A percentile compares a stretch with the other conserved stretches of the same genome.
phyloP scores from a whole-genome alignment of 768 basidiomycete species.

The Tylopilus balloui region DNA sequence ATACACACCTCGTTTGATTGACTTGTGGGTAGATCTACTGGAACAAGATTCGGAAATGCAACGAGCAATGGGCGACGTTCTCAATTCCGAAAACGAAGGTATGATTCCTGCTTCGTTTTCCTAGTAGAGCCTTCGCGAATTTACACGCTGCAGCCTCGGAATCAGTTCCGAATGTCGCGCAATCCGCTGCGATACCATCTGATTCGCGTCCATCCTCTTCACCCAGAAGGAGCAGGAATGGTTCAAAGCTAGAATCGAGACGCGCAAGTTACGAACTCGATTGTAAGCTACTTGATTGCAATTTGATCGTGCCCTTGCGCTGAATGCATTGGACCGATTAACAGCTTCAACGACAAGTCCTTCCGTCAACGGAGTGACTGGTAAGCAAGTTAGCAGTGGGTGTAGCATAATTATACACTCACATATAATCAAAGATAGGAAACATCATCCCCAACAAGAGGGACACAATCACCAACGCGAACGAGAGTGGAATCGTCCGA shows the following conservation, averaged over 20 bases:
- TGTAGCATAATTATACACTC: neutral
- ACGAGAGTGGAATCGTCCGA: conserved; percentile 44
- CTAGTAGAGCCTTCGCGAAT: neutral
- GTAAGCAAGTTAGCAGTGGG: conserved; percentile 21
- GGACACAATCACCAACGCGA: conserved; percentile 41
- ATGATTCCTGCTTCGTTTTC: neutral
- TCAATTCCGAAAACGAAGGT: conserved; percentile 47
- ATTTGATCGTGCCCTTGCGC: neutral
- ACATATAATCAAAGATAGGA: conserved; percentile 21
- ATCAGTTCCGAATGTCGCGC: conserved; percentile 3
- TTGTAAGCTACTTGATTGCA: conserved; percentile 12
- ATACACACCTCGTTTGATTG: neutral
- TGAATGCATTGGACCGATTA: conserved; percentile 1
- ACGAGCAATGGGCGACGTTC: conserved; percentile 51
- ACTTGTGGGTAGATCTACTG: conserved; percentile 47
- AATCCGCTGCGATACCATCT: conserved; percentile 3
- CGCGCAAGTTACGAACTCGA: conserved; percentile 12
- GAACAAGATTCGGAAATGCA: conserved; percentile 74
- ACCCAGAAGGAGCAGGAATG: conserved; percentile 1
- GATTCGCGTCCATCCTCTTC: conserved; percentile 16
- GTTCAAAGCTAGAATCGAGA: conserved; percentile 4
- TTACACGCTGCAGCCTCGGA: conserved; percentile 13
- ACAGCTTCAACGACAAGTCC: conserved; percentile 31
- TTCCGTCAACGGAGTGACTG: conserved; percentile 10
- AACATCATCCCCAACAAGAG: conserved; percentile 28